Base-by-base conservation (phyloP, 2,329 filamentous ascomycete species). In the Cladophialophora chaetospira region DNA sequence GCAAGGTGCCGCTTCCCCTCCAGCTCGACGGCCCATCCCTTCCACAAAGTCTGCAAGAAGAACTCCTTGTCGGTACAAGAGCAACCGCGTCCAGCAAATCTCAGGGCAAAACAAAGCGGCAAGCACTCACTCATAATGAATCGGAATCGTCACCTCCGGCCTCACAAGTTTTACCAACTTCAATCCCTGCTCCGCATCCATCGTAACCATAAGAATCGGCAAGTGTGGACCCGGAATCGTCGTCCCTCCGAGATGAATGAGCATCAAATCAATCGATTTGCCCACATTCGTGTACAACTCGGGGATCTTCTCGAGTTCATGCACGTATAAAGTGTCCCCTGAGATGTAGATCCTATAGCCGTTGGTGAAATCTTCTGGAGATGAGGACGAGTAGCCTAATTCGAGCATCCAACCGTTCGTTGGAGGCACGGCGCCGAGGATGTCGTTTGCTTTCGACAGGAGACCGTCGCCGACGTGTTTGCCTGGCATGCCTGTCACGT, bases 381-480 rank as follows among this genome's bases (percentile, higher is more conserved):
- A 57, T 17, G 13, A 55, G 25, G n/a, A 31, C 38, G 66, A 63
- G 62, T 81, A 77, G 1, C 84, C 84, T 8, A 88, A 71, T 68
- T 88, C 84, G 3, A 88, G 59, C 72, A 88, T 81, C 83, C 84
- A 88, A 28, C 85, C 84, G 65, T 87, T 87, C 1, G 81, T 86
- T 2, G 84, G 85, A 3, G 85, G 85, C 55, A 73, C 76, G 1
- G 79, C 79, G 19, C 71, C 64, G n/a, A 79, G 71, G 6, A 78
- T 44, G 25, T 80, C 74, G 64, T 82, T 82, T 42, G 71, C 55
- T 13, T 71, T 75, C 11, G 73, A 68, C 15, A 73, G 63, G 2
- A 80, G 65, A 1, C 72, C 74, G 66, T 17, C 72, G 0, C 79
- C 77, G 4, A 88, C 79, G 66, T 88, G 85, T 65, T 87, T 85